Evolutionary conservation across 2,329 filamentous ascomycete species (phyloP).

Genomic region (Aspergillus vadensis): DNA sequence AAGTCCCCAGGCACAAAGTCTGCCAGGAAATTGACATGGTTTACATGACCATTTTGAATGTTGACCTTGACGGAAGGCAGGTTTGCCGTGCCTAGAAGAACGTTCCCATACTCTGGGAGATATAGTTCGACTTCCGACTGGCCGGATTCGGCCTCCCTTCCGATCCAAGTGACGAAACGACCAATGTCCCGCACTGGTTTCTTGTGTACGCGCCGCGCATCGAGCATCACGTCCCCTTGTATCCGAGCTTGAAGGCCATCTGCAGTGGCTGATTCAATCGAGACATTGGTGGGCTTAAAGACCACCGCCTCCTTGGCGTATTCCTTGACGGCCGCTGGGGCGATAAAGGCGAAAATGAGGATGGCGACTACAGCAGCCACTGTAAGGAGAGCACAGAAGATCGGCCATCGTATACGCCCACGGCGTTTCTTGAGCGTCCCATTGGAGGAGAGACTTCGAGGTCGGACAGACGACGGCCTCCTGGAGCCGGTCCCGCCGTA

Average conservation of each 20-base stretch:
- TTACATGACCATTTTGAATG: conserved; percentile 76
- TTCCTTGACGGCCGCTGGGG: conserved; percentile 76
- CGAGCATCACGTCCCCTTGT: conserved; percentile 78
- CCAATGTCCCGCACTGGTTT: conserved; percentile 74
- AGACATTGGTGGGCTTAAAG: conserved; percentile 79
- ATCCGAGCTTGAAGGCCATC: conserved; percentile 77
- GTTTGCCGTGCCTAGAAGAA: conserved; percentile 73
- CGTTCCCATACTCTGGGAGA: conserved; percentile 78
- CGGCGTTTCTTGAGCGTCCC: conserved; percentile 22
- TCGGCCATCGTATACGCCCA: conserved; percentile 65
- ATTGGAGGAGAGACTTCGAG: conserved; percentile 22
- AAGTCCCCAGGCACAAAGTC: conserved; percentile 75
- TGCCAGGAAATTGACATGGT: conserved; percentile 74
- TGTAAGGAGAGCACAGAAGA: conserved; percentile 70
- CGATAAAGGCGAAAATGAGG: conserved; percentile 76
- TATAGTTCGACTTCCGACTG: conserved; percentile 73
- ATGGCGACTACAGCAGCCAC: conserved; percentile 63
- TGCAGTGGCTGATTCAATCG: conserved; percentile 80
- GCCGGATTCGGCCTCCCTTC: conserved; percentile 72
- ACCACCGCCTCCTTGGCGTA: conserved; percentile 84
- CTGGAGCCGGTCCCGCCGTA: conserved; percentile 36
- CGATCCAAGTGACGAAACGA: conserved; percentile 76
- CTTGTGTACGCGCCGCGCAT: conserved; percentile 73
- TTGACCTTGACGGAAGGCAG: conserved; percentile 75
- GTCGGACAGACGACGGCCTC: conserved; percentile 26